phyloP scores from a whole-genome alignment of 1,139 yeast species.

The Pichia sp. region DNA sequence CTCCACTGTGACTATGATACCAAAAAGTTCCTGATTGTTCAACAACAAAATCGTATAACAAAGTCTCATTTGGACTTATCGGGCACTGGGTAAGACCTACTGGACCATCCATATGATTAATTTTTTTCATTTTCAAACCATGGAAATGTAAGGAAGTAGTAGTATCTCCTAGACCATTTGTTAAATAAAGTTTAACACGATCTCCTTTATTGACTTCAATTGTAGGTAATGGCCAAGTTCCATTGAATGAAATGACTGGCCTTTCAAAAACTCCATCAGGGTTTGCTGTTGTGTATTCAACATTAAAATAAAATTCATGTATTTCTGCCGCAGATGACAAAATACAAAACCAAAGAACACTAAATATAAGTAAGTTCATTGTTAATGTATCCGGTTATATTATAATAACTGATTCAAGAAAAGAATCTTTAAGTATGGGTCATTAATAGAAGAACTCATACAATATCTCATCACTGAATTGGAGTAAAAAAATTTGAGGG shows the following conservation, averaged over 20 bases:
- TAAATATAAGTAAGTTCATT: background rate
- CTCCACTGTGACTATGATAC: slow-evolving; percentile 78
- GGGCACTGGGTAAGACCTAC: slow-evolving; percentile 76
- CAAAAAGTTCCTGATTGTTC: slow-evolving; percentile 71
- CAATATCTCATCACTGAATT: too few relatives aligned
- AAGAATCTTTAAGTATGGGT: too few relatives aligned
- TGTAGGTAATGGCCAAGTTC: slow-evolving; percentile 68
- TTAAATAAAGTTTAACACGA: slow-evolving; percentile 49
- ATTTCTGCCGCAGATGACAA: background rate
- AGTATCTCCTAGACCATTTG: slow-evolving; percentile 46
- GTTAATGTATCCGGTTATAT: too few relatives aligned
- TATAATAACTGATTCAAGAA: too few relatives aligned
- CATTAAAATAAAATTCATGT: slow-evolving; percentile 40
- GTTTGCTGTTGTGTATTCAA: slow-evolving; percentile 50
- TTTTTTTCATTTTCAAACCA: slow-evolving; percentile 60
- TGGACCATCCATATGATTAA: slow-evolving; percentile 71
- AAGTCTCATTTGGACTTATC: slow-evolving; percentile 58
- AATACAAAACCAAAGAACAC: background rate
- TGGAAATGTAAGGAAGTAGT: slow-evolving; percentile 72
- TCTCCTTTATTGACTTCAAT: slow-evolving; percentile 62
- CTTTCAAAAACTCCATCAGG: slow-evolving; percentile 53
- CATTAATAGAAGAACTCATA: too few relatives aligned
- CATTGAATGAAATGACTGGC: slow-evolving; percentile 60
- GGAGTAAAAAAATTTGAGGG: too few relatives aligned
- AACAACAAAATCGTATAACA: slow-evolving; percentile 60